These are phyloP conservation scores for Fusarium nisikadoi DNA, from an alignment of 2,329 filamentous ascomycete species.

Conservation along the genomic window DNA sequence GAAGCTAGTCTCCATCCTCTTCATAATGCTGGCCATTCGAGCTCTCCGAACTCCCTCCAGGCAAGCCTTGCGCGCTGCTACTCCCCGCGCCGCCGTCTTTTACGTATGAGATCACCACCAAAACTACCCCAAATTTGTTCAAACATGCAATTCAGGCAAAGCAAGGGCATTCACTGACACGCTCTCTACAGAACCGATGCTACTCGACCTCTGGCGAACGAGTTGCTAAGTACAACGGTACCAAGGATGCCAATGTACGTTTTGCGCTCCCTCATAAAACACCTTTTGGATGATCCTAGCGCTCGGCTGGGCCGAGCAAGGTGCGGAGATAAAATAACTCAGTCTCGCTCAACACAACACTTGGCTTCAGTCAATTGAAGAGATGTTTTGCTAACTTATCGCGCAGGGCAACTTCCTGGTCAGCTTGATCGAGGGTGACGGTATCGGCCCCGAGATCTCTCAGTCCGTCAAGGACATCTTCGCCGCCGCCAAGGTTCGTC, in stretches of 20 bases:
- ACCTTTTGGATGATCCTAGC: constrained; percentile 24
- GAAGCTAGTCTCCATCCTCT: constrained; percentile 33
- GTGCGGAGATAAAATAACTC: constrained; percentile 56
- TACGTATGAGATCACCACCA: constrained; percentile 47
- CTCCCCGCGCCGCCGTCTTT: constrained; percentile 64
- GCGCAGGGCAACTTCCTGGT: constrained; percentile 91
- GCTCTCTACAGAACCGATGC: constrained; percentile 60
- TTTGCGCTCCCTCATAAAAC: constrained; percentile 33
- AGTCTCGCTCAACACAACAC: constrained; percentile 40
- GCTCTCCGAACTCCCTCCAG: constrained; percentile 79
- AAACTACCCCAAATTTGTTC: constrained; percentile 16
- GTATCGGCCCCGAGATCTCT: constrained; percentile 97
- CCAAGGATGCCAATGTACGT: constrained; percentile 87
- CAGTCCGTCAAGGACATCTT: constrained; percentile 99
- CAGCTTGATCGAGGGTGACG: constrained; percentile 97
- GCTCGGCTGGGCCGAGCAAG: constrained; percentile 43
- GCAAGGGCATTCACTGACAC: constrained; percentile 33
- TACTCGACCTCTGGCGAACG: constrained; percentile 74
- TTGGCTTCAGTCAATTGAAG: constrained; percentile 26
- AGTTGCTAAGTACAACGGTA: constrained; percentile 93
- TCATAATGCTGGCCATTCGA: constrained; percentile 85
- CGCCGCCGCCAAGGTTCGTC: constrained; percentile 84
- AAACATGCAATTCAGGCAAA: constrained; percentile 21
- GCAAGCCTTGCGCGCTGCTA: constrained; percentile 80
- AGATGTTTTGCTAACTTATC: constrained; percentile 41